Evolutionary conservation across 495 filamentous ascomycete species (phyloP), one percentile per base, ranked within the genome.

Genomic region (Aspergillus bertholletiae): DNA sequence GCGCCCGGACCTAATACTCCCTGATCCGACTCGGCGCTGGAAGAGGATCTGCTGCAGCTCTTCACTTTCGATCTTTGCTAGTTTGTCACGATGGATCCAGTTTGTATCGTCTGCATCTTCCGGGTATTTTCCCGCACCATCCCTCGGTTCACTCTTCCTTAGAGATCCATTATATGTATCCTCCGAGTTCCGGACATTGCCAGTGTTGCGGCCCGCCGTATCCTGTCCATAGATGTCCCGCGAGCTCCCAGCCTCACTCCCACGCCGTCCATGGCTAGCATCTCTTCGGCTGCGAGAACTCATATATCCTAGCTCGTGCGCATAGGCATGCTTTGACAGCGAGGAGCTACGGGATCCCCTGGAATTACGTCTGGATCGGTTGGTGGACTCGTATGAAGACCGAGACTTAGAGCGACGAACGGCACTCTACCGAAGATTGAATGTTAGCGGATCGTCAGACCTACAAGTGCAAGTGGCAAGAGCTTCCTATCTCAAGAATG

Each of bases 11-110:
- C 82, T 82, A 62, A 28, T 49, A 12, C 84, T 89, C 43, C 86
- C 80, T 44, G 84, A 78, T 27, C 72, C 67, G 21, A 70, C 73
- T 41, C 77, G 76, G 34, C 81, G 84, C 11, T 87, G 83, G 22
- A 92, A 74, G 32, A 83, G 72, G 54, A 93, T 84, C 64, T 89
- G 90, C 61, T 95, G 89, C 57, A 97, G 76, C 68, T 98, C 94
- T 69, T 90, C 81, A 63, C 80, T 96, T 75, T 98, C 94, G 60
- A 98, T 98, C 65, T 84, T 81, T 28, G 90, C 92, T 44, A 98
- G 72, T 71, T 97, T 98, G 70, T 98, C 94, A 21, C 94, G 81
- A 67, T 98, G 92, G 54, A 98, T 97, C 94, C 94, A 97, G 41
- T 83, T 80, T 59, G 79, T 81, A 26, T 74, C 63, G 15, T 71